Evolutionary conservation across 192 early-diverging fungal species (phyloP).

Genomic region (Coemansia sp.): DNA sequence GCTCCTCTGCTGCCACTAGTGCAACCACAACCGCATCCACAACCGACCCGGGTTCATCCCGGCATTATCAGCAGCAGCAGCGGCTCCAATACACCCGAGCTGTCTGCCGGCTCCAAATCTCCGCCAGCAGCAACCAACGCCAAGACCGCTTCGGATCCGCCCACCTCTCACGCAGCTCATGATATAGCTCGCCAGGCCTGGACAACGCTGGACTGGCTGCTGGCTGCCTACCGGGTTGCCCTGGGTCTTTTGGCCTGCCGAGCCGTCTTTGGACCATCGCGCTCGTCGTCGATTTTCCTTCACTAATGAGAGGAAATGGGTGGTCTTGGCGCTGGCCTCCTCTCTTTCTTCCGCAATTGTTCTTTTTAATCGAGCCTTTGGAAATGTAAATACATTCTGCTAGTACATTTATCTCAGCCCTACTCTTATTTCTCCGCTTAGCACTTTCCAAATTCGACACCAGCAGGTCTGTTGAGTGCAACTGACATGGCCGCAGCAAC

Average conservation of each 20-base stretch:
- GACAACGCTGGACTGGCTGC: conserved; percentile 47
- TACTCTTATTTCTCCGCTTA: background rate
- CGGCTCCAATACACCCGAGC: background rate
- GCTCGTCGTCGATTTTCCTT: conserved; percentile 24
- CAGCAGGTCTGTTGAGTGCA: background rate
- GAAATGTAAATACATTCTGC: background rate
- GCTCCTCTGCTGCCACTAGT: conserved; percentile 1
- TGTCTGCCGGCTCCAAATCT: background rate
- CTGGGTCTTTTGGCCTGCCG: conserved; percentile 42
- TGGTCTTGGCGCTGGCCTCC: background rate
- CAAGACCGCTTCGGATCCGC: background rate
- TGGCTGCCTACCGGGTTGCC: conserved; percentile 39
- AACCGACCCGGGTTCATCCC: background rate
- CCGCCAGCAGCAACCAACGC: background rate
- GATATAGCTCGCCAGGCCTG: conserved; percentile 27
- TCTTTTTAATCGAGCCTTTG: too few relatives aligned
- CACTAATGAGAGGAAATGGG: background rate
- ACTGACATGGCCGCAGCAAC: background rate
- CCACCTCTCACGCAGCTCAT: background rate
- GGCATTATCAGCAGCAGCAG: background rate
- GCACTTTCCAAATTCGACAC: background rate
- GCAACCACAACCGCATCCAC: conserved; percentile 9
- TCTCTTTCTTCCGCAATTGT: conserved; percentile 3
- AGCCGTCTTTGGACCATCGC: conserved; percentile 41
- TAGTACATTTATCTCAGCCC: background rate